Base-by-base conservation (phyloP, 2,329 filamentous ascomycete genomes). In the Botrytis squamosa region DNA sequence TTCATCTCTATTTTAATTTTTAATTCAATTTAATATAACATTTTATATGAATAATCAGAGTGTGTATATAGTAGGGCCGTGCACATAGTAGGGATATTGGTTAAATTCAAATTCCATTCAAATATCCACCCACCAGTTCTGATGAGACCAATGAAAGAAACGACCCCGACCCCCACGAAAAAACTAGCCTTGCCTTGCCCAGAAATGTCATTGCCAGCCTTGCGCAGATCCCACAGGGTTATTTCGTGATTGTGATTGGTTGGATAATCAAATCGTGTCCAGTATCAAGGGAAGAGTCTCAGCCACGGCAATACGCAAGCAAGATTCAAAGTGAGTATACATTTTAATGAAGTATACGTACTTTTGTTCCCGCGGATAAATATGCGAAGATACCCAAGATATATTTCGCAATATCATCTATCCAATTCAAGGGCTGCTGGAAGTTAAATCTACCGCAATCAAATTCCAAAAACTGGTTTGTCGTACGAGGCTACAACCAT, bases 221-320 rank as follows among this genome's bases (percentile, higher is more conserved):
- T 72, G 40, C 40, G 38, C 16, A 55, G 33, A 67, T 40, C 44
- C 60, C 57, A 20, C 62, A 52, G 60, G 60, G 18, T 38, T 42
- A 16, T 9, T 62, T 18, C 46, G 38, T 7, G 3, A 49, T 8
- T 7, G 10, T 68, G 40, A 72, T 72, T 72, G 46, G 63, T 16
- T 60, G 22, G 40, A 67, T 40, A 42, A 65, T 55, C 59, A 49
- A 71, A 55, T 71, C 70, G 70, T 71, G 70, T 65, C 65, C 70
- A 71, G 42, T 71, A 71, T 64, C 69, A 49, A 49, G 36, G 33
- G 20, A 62, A 55, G 46, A 57, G 70, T 68, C 52, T 70, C 71
- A 73, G 71, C 66, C 71, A 70, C 52, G 49, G 29, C 46, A 44
- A 40, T 68, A 60, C 44, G 55, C 38, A 49, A 49, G 42, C 29